A percentile compares a stretch with the other conserved stretches of the same genome.
Evolutionary conservation across 208 protist genomes (phyloP).

Genomic region (Trypanosoma lewisi): DNA sequence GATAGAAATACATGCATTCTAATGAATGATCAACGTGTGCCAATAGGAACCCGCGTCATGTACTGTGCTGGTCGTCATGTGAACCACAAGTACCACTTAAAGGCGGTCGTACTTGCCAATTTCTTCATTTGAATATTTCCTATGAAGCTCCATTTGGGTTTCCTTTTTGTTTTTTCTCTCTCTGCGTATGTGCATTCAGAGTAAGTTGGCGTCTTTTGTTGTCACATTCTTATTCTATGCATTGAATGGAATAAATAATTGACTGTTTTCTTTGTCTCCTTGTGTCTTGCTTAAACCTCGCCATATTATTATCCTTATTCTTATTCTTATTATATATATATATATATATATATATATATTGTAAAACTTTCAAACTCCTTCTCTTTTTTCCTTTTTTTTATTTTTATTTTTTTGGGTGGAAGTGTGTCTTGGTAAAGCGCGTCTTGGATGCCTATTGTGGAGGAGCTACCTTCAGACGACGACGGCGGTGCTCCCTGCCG

Average conservation of each 20-base stretch:
- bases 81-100: constrained; percentile 92
- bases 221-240: background rate
- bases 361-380: background rate
- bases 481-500: background rate
- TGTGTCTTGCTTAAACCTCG: no score
- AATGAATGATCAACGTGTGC: constrained; percentile 90
- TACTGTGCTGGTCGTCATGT: constrained; percentile 90
- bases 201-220: constrained; percentile 1
- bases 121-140: constrained; percentile 74
- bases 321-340: background rate
- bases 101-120: constrained; percentile 90
- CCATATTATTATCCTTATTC: background rate
- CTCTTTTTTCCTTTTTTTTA: constrained; percentile 17
- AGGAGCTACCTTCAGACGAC: constrained; percentile 15
- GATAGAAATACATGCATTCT: constrained; percentile 91
- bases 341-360: no score
- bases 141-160: background rate
- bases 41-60: constrained; percentile 87
- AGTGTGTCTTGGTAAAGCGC: background rate
- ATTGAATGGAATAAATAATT: background rate
- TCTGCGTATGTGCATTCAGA: background rate
- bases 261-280: background rate
- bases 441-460: constrained; percentile 17
- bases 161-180: background rate
- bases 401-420: background rate